These are phyloP conservation scores for Fraxinus angustifolia DNA, from an alignment of 305 asterid genomes.

Conservation along the genomic window DNA sequence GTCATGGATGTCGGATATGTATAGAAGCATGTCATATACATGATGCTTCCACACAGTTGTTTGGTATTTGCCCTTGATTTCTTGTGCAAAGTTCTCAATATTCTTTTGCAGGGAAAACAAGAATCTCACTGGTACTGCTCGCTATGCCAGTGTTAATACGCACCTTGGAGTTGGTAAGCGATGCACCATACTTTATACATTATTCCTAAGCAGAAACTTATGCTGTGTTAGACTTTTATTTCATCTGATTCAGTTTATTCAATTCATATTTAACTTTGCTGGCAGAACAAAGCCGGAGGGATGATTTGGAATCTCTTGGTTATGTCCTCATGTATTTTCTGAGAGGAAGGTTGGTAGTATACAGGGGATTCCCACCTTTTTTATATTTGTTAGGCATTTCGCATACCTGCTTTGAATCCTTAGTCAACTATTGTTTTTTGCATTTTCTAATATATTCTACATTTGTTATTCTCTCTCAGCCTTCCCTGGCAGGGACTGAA, in stretches of 20 bases:
- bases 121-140: conserved; percentile 96
- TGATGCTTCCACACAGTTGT: conserved; percentile 3
- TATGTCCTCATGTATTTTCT: conserved; percentile 93
- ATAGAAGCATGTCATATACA: background rate
- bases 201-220: conserved; percentile 1
- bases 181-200: background rate
- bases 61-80: conserved; percentile 11
- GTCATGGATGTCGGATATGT: background rate
- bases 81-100: conserved; percentile 18
- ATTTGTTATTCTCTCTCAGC: conserved; percentile 35
- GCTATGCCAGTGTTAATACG: conserved; percentile 92
- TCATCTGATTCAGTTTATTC: background rate
- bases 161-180: conserved; percentile 89
- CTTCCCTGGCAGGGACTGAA: conserved; percentile 98
- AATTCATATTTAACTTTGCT: background rate
- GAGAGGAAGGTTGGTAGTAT: conserved; percentile 84
- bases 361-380: conserved; percentile 21
- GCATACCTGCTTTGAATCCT: conserved; percentile 5
- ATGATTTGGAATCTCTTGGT: conserved; percentile 97
- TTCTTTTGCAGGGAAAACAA: conserved; percentile 74
- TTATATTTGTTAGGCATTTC: conserved; percentile 8
- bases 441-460: conserved; percentile 9
- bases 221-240: background rate
- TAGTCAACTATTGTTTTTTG: conserved; percentile 2
- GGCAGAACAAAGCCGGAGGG: conserved; percentile 96